Evolutionary conservation across 371 early-diverging fungal species (phyloP).

Genomic region (Chytridium lagenaria): DNA sequence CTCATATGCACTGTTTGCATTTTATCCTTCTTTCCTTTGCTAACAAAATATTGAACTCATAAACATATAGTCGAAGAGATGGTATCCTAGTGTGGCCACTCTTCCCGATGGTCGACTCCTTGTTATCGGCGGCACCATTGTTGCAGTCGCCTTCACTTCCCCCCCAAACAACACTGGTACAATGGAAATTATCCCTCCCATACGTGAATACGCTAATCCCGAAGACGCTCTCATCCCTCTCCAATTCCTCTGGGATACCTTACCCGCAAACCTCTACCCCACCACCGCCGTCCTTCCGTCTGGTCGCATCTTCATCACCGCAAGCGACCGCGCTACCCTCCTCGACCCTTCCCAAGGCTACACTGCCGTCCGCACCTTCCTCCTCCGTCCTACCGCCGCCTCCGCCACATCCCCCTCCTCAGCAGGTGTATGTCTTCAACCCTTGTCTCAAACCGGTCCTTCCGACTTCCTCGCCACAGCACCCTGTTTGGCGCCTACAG

Average conservation of each 20-base stretch:
- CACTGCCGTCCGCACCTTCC: not conserved
- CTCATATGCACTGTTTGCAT: not conserved
- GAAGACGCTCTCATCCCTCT: slow-evolving; percentile 16
- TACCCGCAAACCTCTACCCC: slow-evolving; percentile 68
- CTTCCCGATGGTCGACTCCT: slow-evolving; percentile 18
- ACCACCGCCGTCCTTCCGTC: slow-evolving; percentile 18
- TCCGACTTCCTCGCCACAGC: not conserved
- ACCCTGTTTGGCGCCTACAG: not conserved
- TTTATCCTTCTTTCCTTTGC: not conserved
- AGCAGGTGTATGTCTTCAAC: not conserved
- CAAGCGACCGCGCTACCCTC: slow-evolving; percentile 3
- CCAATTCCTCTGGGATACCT: slow-evolving; percentile 60
- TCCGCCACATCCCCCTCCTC: not conserved
- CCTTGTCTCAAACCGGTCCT: not conserved
- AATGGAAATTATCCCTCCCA: slow-evolving; percentile 18
- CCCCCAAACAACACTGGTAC: slow-evolving; percentile 14
- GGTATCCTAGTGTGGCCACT: slow-evolving; percentile 21
- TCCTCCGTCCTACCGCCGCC: not conserved
- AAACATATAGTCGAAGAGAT: slow-evolving; percentile 1
- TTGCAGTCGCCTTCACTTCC: slow-evolving; percentile 21
- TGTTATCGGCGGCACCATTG: slow-evolving; percentile 17
- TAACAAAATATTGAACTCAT: not conserved
- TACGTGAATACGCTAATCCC: not conserved
- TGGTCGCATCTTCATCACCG: slow-evolving; percentile 13
- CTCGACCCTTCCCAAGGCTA: slow-evolving; percentile 13